Evolutionary conservation across 148 eudicot genomes (phyloP).

Genomic region (Chenopodium berlandieri): DNA sequence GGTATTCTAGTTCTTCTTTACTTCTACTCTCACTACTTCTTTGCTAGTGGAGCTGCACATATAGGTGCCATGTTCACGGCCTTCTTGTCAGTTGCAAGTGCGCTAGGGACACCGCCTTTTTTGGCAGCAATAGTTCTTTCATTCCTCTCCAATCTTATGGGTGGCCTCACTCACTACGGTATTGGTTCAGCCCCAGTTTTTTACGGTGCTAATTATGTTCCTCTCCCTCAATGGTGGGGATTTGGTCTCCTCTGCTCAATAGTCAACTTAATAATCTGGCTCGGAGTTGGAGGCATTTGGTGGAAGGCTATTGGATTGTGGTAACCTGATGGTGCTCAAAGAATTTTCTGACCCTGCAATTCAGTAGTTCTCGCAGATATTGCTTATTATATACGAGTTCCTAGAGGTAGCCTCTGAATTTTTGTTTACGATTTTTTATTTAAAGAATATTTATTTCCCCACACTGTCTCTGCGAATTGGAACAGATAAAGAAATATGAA

Average conservation of each 20-base stretch:
- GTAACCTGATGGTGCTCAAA: constrained; percentile 35
- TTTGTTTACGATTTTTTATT: constrained; percentile 24
- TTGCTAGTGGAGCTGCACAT: constrained; percentile 99
- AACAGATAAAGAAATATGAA: constrained; percentile 16
- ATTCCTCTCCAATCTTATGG: constrained; percentile 93
- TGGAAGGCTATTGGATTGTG: constrained; percentile 93
- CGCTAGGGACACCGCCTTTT: constrained; percentile 84
- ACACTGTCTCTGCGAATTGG: constrained; percentile 6
- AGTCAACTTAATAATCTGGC: constrained; percentile 89
- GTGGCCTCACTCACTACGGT: constrained; percentile 94
- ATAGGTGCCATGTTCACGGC: constrained; percentile 99
- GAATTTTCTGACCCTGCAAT: constrained; percentile 30
- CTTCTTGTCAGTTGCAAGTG: constrained; percentile 89
- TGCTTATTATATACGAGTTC: constrained; percentile 12
- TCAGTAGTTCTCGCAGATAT: constrained; percentile 19
- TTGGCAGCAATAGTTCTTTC: constrained; percentile 87
- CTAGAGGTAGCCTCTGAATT: constrained; percentile 35
- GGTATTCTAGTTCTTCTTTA: constrained; percentile 91
- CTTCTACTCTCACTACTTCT: constrained; percentile 97
- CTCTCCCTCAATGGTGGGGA: constrained; percentile 95
- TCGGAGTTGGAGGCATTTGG: constrained; percentile 94
- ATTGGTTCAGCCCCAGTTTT: constrained; percentile 96
- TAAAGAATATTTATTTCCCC: background rate
- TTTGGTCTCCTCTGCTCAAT: constrained; percentile 82
- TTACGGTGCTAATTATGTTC: constrained; percentile 92